Evolutionary conservation across 257 asterid species (phyloP).

Genomic region (Jasminum sambac): DNA sequence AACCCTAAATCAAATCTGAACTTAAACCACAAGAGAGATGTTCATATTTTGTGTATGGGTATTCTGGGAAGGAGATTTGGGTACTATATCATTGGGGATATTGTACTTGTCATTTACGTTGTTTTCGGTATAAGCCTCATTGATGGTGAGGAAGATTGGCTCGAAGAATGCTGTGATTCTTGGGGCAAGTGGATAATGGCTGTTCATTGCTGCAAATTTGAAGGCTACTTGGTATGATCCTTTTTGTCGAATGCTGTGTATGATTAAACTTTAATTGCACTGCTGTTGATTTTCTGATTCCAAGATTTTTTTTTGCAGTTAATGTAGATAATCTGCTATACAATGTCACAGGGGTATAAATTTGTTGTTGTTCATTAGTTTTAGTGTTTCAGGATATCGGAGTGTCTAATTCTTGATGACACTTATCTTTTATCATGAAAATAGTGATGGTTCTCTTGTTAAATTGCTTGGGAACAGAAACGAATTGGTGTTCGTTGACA

Average conservation of each 20-base stretch:
- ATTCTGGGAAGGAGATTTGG: conserved; percentile 83
- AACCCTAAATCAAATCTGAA: conserved; percentile 24
- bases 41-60: conserved; percentile 55
- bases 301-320: no score
- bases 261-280: conserved; percentile 22
- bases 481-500: background rate
- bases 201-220: conserved; percentile 93
- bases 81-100: conserved; percentile 82
- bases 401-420: background rate
- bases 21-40: conserved; percentile 64
- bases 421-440: background rate
- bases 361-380: background rate
- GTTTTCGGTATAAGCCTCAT: conserved; percentile 72
- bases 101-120: conserved; percentile 79
- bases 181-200: conserved; percentile 90
- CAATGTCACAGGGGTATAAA: background rate
- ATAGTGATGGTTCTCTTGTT: background rate
- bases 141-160: conserved; percentile 80
- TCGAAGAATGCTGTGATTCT: conserved; percentile 80
- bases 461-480: background rate
- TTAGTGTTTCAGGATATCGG: background rate
- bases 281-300: background rate
- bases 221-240: conserved; percentile 76
- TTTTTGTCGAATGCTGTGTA: conserved; percentile 1
- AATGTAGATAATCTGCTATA: background rate